Conservation (phyloP, 225 moss, liverwort and hornwort species). For the Straminergon stramineum region DNA sequence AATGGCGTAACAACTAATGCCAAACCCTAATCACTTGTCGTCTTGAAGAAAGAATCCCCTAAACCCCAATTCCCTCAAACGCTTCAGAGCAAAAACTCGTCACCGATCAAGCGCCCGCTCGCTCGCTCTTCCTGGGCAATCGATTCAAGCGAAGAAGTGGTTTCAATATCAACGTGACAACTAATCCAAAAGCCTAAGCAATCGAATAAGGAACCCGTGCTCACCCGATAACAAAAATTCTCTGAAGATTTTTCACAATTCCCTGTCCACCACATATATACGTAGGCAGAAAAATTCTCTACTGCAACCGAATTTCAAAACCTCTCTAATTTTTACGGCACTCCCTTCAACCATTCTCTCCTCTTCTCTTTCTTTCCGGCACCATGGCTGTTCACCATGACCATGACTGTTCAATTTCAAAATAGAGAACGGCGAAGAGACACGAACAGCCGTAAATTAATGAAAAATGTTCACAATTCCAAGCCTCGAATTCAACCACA, state of each 20-base stretch:
- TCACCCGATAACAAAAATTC: not conserved
- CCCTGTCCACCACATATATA: not conserved
- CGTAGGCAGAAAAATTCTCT: not conserved
- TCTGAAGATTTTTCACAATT: not conserved
- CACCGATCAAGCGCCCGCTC: not conserved
- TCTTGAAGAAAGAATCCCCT: not conserved
- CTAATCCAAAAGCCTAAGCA: not conserved
- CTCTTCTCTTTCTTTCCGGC: not conserved
- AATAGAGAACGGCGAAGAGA: not conserved
- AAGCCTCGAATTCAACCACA: not conserved
- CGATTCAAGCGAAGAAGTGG: not conserved
- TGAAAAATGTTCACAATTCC: not conserved
- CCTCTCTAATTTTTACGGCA: not conserved
- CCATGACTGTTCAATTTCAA: slow-evolving; percentile 21
- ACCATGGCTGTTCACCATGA: slow-evolving; percentile 12
- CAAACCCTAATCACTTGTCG: not conserved
- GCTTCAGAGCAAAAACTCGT: not conserved
- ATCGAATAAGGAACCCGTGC: not conserved
- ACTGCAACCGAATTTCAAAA: not conserved
- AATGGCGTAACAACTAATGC: not conserved
- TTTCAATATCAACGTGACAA: not conserved
- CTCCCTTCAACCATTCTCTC: not conserved
- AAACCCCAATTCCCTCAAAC: not conserved
- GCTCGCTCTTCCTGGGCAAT: not conserved
- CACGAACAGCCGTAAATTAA: not conserved